Percentiles rank a stretch among this genome's conserved stretches.
phyloP scores from a whole-genome alignment of 306 rosid species.

The Sicyos baderoa region DNA sequence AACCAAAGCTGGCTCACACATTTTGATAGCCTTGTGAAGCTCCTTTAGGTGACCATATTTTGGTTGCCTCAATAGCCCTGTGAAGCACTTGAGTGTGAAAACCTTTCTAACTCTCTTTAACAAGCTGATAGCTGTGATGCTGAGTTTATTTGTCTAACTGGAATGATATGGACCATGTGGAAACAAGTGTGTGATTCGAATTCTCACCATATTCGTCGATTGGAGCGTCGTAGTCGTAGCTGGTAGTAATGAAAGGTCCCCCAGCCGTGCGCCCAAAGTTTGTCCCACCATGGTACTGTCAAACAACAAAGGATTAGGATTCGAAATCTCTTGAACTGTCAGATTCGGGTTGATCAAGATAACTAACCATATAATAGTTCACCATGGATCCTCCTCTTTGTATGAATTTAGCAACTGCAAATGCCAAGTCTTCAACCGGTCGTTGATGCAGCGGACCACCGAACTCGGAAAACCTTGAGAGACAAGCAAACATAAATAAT shows the following conservation, averaged over 20 bases:
- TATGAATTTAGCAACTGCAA: constrained; percentile 70
- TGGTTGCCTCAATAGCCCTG: constrained; percentile 81
- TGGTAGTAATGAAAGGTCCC: constrained; percentile 95
- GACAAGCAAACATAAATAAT: not conserved
- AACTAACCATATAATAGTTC: constrained; percentile 90
- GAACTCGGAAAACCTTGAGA: constrained; percentile 77
- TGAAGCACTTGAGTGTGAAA: not conserved
- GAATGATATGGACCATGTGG: not conserved
- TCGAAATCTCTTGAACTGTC: not conserved
- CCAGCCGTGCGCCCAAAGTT: constrained; percentile 99
- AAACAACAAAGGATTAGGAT: constrained; percentile 1
- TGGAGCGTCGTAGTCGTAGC: constrained; percentile 99
- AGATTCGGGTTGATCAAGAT: constrained; percentile 20
- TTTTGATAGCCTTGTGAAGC: constrained; percentile 79
- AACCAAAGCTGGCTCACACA: constrained; percentile 70
- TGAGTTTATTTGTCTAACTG: not conserved
- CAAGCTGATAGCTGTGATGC: not conserved
- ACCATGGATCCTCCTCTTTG: constrained; percentile 91
- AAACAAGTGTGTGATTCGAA: not conserved
- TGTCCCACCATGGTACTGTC: constrained; percentile 96
- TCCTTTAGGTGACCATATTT: constrained; percentile 95
- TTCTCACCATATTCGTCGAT: constrained; percentile 93
- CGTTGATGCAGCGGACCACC: constrained; percentile 81
- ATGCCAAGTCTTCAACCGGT: constrained; percentile 96
- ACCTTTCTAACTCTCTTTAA: not conserved